Base-by-base conservation (phyloP, 129 eudicot genomes). In the Mikania micrantha region DNA sequence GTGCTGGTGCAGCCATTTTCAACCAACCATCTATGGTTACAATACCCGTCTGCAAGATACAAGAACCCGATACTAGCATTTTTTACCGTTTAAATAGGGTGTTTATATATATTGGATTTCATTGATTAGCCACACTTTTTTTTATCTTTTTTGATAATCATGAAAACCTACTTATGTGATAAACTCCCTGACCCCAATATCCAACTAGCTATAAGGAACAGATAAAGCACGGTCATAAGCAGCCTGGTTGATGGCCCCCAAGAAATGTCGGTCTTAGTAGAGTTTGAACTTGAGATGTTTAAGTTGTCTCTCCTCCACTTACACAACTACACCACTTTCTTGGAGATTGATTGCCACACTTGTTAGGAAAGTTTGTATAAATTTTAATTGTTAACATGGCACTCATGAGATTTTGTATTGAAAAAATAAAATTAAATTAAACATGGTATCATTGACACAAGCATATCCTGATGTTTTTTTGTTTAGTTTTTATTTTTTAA, bases 1-100 rank as follows among this genome's bases (percentile, higher is more conserved):
- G 96, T 67, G 98, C 98, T 29, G 96, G 91, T 59, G 98, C 98
- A 36, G 87, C 83, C 79, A 92, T 67, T 80, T 92, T 84, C 53
- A 92, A 80, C 98, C 98, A 88, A 38, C 90, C 84, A 67, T 92
- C 98, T 50, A 92, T 79, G 7, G 62, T 82, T 59, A 92, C 83
- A 47, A 86, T 54, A 63, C 98, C 96, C 29, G 85, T 76, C 98
- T 92, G 87, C 81, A 72, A 73, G 45, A 75, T 12, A 44, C 3
- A 36, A 63, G 16, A 56, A 20, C 69, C 62, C 20, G 22, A 47
- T 28, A 60, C 69, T 44, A 21, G 60, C 53, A 60, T 24, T 69
- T 2, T 25, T 0, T 21, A 69, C 40, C 27, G 29, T 42, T 71
- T 27, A 0, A 28, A 41, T 19, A 42, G 16, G 20, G 9, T 42